Conservation (phyloP, 2,329 filamentous ascomycete species). For the Trichoderma atroviride region DNA sequence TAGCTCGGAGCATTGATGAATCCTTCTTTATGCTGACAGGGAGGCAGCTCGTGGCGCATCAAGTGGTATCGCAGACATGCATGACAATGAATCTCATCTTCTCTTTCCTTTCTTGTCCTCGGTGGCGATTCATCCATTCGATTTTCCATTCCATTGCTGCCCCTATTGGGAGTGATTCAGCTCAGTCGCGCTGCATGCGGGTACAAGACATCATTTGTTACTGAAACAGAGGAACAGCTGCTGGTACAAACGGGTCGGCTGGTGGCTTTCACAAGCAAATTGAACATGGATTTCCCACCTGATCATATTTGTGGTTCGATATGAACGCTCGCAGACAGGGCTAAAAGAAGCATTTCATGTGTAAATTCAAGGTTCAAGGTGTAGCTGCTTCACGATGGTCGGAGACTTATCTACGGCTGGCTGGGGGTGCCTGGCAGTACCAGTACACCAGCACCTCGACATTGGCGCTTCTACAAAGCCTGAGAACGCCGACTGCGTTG, state of each 20-base stretch:
- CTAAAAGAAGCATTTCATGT: slow-evolving; percentile 2
- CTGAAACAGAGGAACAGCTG: slow-evolving; percentile 1
- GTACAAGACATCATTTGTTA: background rate
- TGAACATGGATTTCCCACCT: background rate
- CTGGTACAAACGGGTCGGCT: background rate
- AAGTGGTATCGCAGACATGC: background rate
- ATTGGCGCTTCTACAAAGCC: background rate
- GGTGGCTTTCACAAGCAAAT: background rate
- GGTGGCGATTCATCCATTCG: background rate
- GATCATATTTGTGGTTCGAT: slow-evolving; percentile 3
- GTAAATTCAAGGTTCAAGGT: slow-evolving; percentile 3
- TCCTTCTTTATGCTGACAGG: background rate
- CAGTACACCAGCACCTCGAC: background rate
- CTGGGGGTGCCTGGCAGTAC: slow-evolving; percentile 3
- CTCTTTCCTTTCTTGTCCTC: background rate
- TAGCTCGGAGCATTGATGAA: background rate
- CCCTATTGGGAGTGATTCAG: background rate
- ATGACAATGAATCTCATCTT: background rate
- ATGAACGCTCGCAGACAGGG: background rate
- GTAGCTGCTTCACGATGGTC: background rate
- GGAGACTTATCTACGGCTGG: slow-evolving; percentile 3
- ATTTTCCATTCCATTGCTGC: background rate
- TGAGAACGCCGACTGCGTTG: background rate
- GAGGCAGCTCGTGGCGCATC: background rate
- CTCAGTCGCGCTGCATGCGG: background rate